These are phyloP conservation scores for Eucalyptus rudis DNA, from an alignment of 345 rosid genomes.

Conservation along the genomic window DNA sequence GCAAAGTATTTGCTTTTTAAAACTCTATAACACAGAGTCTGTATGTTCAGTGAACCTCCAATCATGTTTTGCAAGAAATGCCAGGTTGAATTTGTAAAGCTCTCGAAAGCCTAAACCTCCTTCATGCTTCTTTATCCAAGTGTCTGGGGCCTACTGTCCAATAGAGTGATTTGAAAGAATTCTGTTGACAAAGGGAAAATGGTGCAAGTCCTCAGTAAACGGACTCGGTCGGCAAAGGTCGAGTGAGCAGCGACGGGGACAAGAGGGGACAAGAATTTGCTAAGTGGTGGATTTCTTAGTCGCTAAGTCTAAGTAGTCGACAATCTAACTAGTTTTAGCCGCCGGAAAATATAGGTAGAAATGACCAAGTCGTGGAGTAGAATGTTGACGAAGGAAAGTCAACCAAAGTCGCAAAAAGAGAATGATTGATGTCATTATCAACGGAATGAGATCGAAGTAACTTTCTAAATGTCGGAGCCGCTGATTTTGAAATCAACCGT, in stretches of 20 bases:
- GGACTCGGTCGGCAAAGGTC: not conserved
- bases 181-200: not conserved
- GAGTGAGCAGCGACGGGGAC: not conserved
- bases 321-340: not conserved
- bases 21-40: not conserved
- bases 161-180: not conserved
- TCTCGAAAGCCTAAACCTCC: not conserved
- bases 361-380: not conserved
- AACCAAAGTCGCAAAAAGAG: not conserved
- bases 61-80: not conserved
- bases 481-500: too few relatives aligned
- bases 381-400: not conserved
- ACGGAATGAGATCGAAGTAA: not conserved
- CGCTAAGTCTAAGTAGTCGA: not conserved
- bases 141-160: not conserved
- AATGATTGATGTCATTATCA: not conserved
- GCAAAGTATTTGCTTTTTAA: not conserved
- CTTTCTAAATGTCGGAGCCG: not conserved
- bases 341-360: not conserved
- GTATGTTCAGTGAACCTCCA: not conserved
- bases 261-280: not conserved
- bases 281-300: not conserved
- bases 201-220: not conserved
- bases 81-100: not conserved
- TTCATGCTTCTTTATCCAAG: not conserved